These are phyloP conservation scores for Paralagenidium karlingii DNA, from an alignment of 352 stramenopile genomes.

Conservation along the genomic window DNA sequence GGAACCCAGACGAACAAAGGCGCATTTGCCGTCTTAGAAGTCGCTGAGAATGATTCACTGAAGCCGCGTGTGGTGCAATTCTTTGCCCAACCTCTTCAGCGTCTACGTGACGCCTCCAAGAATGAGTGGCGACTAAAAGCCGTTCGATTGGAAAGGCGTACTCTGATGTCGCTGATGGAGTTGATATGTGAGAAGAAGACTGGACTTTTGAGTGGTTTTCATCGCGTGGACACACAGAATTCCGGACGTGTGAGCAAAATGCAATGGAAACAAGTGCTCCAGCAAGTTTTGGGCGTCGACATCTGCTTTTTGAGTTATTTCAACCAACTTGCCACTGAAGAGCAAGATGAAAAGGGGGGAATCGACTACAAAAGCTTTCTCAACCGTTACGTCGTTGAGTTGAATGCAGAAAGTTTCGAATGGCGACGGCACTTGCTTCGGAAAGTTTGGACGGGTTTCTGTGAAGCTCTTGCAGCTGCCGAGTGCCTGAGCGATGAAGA, in stretches of 20 bases:
- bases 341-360: constrained; percentile 14
- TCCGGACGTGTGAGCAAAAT: constrained; percentile 44
- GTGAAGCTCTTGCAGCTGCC: constrained; percentile 36
- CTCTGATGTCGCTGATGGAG: constrained; percentile 66
- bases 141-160: constrained; percentile 44
- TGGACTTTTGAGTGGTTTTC: constrained; percentile 32
- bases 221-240: constrained; percentile 14
- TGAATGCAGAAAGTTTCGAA: constrained; percentile 40
- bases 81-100: constrained; percentile 77
- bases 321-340: constrained; percentile 30
- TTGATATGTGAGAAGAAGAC: constrained; percentile 74
- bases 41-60: constrained; percentile 57
- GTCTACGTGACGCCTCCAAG: constrained; percentile 37
- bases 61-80: constrained; percentile 89
- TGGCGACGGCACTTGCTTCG: constrained; percentile 54
- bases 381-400: constrained; percentile 56
- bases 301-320: constrained; percentile 65
- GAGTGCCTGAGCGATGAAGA: too few relatives aligned
- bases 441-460: constrained; percentile 61
- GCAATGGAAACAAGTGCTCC: constrained; percentile 49
- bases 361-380: constrained; percentile 70
- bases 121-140: constrained; percentile 79
- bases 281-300: constrained; percentile 42
- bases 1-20: constrained; percentile 86
- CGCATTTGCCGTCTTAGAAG: constrained; percentile 52